These are phyloP conservation scores for Mycena capillaripes DNA, from an alignment of 768 basidiomycete genomes.

Conservation along the genomic window DNA sequence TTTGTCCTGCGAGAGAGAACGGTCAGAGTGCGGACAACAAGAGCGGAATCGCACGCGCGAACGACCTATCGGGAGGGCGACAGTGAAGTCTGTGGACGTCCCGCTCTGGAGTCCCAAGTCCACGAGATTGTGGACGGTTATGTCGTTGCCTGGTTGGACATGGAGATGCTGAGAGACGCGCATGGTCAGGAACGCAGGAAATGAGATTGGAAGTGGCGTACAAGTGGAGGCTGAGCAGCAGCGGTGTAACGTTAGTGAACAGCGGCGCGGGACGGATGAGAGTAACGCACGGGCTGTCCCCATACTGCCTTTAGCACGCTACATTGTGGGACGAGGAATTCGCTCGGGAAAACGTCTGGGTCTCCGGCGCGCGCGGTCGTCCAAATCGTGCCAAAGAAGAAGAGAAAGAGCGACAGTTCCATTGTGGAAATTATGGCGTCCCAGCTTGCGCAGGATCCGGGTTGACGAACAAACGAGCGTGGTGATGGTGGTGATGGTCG, in stretches of 20 bases:
- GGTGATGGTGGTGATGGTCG: too few relatives aligned
- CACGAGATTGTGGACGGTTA: neutral
- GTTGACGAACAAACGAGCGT: neutral
- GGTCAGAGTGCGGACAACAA: too few relatives aligned
- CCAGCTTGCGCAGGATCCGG: too few relatives aligned
- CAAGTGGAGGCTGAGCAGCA: neutral
- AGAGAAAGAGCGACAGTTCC: neutral
- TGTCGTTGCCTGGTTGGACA: neutral
- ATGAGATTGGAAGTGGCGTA: neutral
- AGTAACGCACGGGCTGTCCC: neutral
- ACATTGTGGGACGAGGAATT: neutral
- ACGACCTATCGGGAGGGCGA: neutral
- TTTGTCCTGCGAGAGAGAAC: neutral
- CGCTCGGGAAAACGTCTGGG: slow-evolving; percentile 2
- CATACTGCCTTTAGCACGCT: neutral
- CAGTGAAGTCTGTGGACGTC: neutral
- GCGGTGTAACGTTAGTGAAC: neutral
- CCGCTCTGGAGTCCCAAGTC: neutral
- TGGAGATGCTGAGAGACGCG: neutral
- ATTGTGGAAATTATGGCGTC: too few relatives aligned
- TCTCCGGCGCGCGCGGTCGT: neutral
- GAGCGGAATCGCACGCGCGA: too few relatives aligned
- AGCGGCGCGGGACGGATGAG: neutral
- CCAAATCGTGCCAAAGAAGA: neutral
- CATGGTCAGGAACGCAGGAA: neutral